Base-by-base conservation (phyloP, 305 asterid species). In the Andrographis paniculata region DNA sequence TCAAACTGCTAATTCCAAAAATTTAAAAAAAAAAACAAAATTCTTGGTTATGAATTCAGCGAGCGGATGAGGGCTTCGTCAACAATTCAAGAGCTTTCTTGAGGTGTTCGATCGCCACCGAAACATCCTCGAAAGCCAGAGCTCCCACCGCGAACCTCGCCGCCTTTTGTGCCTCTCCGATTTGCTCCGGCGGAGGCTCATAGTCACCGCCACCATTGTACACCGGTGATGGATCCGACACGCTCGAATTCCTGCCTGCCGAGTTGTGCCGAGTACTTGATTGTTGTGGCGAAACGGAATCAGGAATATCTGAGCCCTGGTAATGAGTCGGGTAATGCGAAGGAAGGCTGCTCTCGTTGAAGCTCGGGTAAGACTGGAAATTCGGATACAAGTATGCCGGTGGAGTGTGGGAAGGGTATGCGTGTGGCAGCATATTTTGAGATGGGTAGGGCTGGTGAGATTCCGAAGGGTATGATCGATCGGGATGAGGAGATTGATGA, bases 101-200 rank as follows among this genome's bases (percentile, higher is more conserved):
- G 20, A 82, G 91, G 74, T 53, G 54, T 39, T 82, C 91, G 28
- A 82, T 84, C 0, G 91, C 94, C 43, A 65, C 55, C 15, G 73
- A 24, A 40, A 82, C 91, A 50, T 82, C 94, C 56, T 82, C 94
- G 60, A 82, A 82, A 27, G 94, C 91, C 59, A 82, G 59, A 46
- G 94, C 89, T 22, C 94, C 94, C 22, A 77, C 91, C 2, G 94
- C 94, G 64, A 82, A 82, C 65, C 91, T 70, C 14, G 94, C 94
- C 11, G 94, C 82, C 77, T 82, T 82, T 64, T 74, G 94, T 20
- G 94, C 94, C 59, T 82, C 94, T 8, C 84, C 72, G 13, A 79
- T 74, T 63, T 76, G 79, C 55, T 82, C 91, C 0, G 91, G 80
- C 27, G 84, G 50, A 43, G 91, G 94, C 72, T 71, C 69, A 81